Conservation (phyloP, 163 green algal species). For the Chlamydomonas reinhardtii region DNA sequence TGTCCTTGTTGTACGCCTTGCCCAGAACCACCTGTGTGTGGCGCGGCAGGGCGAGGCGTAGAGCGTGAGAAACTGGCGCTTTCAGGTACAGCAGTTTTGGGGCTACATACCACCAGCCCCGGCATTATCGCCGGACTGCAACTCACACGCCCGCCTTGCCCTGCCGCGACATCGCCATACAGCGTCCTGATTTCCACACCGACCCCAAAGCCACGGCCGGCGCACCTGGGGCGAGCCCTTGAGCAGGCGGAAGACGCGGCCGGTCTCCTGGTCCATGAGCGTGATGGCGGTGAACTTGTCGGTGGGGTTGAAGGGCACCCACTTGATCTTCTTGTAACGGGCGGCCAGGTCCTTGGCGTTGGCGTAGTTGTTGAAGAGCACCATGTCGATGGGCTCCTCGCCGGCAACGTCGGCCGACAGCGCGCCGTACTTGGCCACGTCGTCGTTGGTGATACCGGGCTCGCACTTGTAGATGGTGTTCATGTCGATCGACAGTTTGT, state of each 20-base stretch:
- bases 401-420: slow-evolving; percentile 82
- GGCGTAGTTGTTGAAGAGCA: slow-evolving; percentile 81
- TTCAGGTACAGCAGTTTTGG: no score
- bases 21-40: no score
- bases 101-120: no score
- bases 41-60: background rate
- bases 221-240: slow-evolving; percentile 91
- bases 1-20: slow-evolving; percentile 38
- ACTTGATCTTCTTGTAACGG: slow-evolving; percentile 76
- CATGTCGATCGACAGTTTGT: slow-evolving; percentile 58
- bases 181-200: no score
- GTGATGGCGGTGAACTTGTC: slow-evolving; percentile 90
- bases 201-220: no score
- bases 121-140: no score
- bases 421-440: slow-evolving; percentile 78
- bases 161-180: no score
- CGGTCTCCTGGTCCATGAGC: slow-evolving; percentile 82
- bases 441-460: slow-evolving; percentile 42
- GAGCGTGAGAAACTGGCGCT: no score
- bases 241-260: slow-evolving; percentile 77
- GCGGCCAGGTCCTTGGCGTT: slow-evolving; percentile 14
- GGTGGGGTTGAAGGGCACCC: slow-evolving; percentile 91
- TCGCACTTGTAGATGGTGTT: slow-evolving; percentile 38
- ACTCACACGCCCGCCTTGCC: background rate
- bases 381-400: slow-evolving; percentile 90